Evolutionary conservation across 495 filamentous ascomycete genomes (phyloP).

Genomic region (Cetradonia linearis): DNA sequence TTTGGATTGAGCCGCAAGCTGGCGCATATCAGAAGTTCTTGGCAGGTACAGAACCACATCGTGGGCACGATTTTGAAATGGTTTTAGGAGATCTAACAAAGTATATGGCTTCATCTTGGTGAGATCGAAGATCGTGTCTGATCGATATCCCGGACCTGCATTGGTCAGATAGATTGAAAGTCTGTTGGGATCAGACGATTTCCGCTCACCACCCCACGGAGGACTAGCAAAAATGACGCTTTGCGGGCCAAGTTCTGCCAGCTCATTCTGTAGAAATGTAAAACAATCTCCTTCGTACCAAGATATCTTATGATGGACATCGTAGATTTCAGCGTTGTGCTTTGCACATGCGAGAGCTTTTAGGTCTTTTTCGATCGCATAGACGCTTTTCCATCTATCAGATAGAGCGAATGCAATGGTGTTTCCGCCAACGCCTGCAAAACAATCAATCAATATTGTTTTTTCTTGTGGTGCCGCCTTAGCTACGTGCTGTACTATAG

Average conservation of each 20-base stretch:
- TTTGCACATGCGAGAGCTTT: constrained; percentile 74
- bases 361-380: constrained; percentile 78
- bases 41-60: constrained; percentile 74
- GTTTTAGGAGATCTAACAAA: constrained; percentile 48
- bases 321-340: constrained; percentile 84
- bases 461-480: constrained; percentile 41
- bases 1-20: constrained; percentile 58
- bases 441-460: constrained; percentile 66
- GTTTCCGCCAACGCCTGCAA: constrained; percentile 88
- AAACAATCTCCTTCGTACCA: constrained; percentile 84
- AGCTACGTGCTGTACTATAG: constrained; percentile 67
- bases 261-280: constrained; percentile 40
- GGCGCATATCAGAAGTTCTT: constrained; percentile 73
- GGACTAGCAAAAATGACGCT: constrained; percentile 81
- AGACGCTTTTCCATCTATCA: constrained; percentile 64
- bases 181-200: background rate
- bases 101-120: constrained; percentile 79
- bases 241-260: constrained; percentile 40
- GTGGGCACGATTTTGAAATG: constrained; percentile 43
- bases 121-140: constrained; percentile 74
- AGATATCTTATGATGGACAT: constrained; percentile 65
- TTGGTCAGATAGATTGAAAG: constrained; percentile 9
- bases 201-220: constrained; percentile 73
- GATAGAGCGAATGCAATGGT: constrained; percentile 84
- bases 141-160: constrained; percentile 65